These are phyloP conservation scores for Singerocomus inundabilis DNA, from an alignment of 1,284 basidiomycete species.

Conservation along the genomic window DNA sequence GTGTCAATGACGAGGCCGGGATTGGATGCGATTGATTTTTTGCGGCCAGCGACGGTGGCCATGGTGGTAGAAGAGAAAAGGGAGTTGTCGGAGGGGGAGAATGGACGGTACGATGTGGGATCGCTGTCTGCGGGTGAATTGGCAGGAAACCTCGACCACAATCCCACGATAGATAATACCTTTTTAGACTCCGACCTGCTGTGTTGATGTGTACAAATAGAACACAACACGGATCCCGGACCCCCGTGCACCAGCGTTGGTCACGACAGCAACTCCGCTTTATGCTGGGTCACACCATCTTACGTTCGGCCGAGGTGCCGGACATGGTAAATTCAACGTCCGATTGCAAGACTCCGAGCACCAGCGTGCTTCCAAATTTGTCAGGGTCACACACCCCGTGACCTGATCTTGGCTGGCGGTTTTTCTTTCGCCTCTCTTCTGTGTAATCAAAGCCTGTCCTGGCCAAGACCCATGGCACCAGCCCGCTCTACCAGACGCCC, in stretches of 20 bases:
- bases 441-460: slow-evolving; percentile 30
- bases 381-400: slow-evolving; percentile 18
- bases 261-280: too few relatives aligned
- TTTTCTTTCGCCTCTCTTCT: slow-evolving; percentile 29
- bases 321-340: slow-evolving; percentile 16
- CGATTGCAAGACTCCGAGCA: slow-evolving; percentile 40
- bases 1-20: slow-evolving; percentile 67
- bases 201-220: slow-evolving; percentile 33
- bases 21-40: slow-evolving; percentile 76
- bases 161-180: slow-evolving; percentile 31
- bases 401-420: slow-evolving; percentile 13
- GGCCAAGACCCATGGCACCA: slow-evolving; percentile 77
- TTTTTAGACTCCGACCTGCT: slow-evolving; percentile 29
- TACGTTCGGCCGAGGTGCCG: slow-evolving; percentile 10
- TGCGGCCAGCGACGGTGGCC: slow-evolving; percentile 71
- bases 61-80: slow-evolving; percentile 37
- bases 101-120: too few relatives aligned
- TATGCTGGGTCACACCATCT: too few relatives aligned
- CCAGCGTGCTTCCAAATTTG: slow-evolving; percentile 16
- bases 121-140: slow-evolving; percentile 1
- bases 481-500: slow-evolving; percentile 54
- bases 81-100: neutral
- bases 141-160: slow-evolving; percentile 19
- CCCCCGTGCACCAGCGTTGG: too few relatives aligned
- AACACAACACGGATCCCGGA: slow-evolving; percentile 18